Conservation (phyloP, 2,329 filamentous ascomycete species). For the Simplicillium sp. region DNA sequence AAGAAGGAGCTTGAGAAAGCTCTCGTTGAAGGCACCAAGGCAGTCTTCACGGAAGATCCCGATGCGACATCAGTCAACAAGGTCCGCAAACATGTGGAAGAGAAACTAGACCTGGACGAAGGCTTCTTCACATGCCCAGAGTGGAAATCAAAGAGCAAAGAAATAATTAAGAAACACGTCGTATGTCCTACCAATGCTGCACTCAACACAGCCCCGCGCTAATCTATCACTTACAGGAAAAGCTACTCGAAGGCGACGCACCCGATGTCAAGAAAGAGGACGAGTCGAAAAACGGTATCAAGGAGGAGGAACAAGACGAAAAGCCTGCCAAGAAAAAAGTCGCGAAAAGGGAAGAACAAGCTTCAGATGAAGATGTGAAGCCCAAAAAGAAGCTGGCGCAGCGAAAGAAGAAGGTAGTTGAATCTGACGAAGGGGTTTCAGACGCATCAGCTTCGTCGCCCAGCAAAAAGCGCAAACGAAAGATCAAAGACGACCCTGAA, state of each 20-base stretch:
- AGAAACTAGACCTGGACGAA: slow-evolving; percentile 35
- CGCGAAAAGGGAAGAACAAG: slow-evolving; percentile 23
- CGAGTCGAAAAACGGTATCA: slow-evolving; percentile 16
- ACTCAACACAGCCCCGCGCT: neutral
- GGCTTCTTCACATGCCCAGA: slow-evolving; percentile 37
- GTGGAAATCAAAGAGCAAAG: slow-evolving; percentile 52
- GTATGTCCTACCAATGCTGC: slow-evolving; percentile 27
- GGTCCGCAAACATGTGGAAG: slow-evolving; percentile 42
- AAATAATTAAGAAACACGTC: slow-evolving; percentile 43
- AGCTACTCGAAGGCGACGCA: slow-evolving; percentile 25
- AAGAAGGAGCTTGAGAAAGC: slow-evolving; percentile 32
- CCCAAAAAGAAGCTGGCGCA: slow-evolving; percentile 28
- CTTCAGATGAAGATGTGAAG: slow-evolving; percentile 12
- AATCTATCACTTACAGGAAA: slow-evolving; percentile 17
- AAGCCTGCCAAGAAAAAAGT: slow-evolving; percentile 13
- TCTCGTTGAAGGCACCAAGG: slow-evolving; percentile 35
- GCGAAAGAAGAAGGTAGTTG: slow-evolving; percentile 8
- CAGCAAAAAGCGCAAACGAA: neutral
- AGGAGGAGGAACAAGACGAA: slow-evolving; percentile 1
- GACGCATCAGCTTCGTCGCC: neutral
- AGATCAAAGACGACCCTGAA: slow-evolving; percentile 2
- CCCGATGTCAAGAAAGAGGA: slow-evolving; percentile 15
- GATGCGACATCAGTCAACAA: slow-evolving; percentile 46
- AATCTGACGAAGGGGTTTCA: slow-evolving; percentile 4
- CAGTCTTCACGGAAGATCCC: slow-evolving; percentile 32